A percentile compares a stretch with the other conserved stretches of the same genome.
Evolutionary conservation across 176 grass and related monocot species (phyloP).

Genomic region (Zoysia pacifica): DNA sequence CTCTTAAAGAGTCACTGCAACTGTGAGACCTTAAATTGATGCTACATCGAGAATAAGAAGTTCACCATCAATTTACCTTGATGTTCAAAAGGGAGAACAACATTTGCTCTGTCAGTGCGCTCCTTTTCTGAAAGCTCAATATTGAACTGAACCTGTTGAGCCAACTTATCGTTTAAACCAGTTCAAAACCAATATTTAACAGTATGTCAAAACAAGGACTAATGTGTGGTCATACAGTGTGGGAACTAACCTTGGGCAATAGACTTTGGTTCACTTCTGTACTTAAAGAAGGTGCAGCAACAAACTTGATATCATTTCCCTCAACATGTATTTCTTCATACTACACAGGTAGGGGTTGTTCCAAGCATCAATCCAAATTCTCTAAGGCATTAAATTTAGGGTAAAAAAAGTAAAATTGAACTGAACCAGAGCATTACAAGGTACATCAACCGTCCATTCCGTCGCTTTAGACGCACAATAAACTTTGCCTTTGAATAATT

Average conservation of each 20-base stretch:
- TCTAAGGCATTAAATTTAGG: constrained; percentile 11
- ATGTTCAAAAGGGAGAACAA: constrained; percentile 95
- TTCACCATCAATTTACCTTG: constrained; percentile 55
- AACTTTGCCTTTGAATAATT: constrained; percentile 74
- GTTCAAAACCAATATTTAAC: constrained; percentile 6
- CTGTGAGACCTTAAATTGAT: background rate
- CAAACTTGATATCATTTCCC: constrained; percentile 66
- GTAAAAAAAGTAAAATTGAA: background rate
- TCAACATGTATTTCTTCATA: constrained; percentile 67
- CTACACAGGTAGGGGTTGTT: constrained; percentile 39
- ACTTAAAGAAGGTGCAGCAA: constrained; percentile 50
- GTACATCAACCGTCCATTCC: constrained; percentile 86
- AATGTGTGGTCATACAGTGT: background rate
- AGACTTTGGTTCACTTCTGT: constrained; percentile 67
- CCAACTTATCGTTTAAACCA: constrained; percentile 7
- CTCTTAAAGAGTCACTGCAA: background rate
- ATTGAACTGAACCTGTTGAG: constrained; percentile 88
- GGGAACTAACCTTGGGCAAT: constrained; percentile 74
- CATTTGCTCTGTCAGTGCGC: constrained; percentile 74
- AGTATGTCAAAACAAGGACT: constrained; percentile 3
- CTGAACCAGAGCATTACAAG: constrained; percentile 52
- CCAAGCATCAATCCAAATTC: constrained; percentile 11
- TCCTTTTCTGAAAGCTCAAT: constrained; percentile 91
- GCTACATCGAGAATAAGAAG: background rate
- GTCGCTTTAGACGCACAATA: constrained; percentile 65